Base-by-base conservation (phyloP, 306 rosid species). In the Cicer arietinum region DNA sequence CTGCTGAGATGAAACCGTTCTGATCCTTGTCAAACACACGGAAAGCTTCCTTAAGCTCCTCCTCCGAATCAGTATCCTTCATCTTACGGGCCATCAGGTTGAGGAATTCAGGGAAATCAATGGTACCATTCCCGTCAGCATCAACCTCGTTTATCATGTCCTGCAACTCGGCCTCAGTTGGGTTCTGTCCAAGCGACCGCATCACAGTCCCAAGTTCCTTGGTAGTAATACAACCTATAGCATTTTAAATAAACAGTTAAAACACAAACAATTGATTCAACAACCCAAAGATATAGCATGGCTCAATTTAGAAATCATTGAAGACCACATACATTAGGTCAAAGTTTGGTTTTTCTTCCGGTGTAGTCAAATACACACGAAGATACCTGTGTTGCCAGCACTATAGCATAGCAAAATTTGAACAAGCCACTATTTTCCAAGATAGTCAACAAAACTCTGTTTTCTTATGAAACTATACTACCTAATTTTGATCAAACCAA, bases 61-160 rank as follows among this genome's bases (percentile, higher is more conserved):
- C 93, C 86, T 91, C 93, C 0, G 91, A 89, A 67, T 91, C 93
- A 1, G 96, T 89, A 72, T 89, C 96, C 45, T 89, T 87, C 96
- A 89, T 91, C 91, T 91, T 91, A 46, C 91, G 80, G 6, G 93
- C 96, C 96, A 91, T 91, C 75, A 91, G 87, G 74, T 87, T 89
- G 66, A 91, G 91, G 80, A 91, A 91, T 74, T 91, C 96, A 0
- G 96, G 90, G 81, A 87, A 87, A 81, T 91, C 96, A 67, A 91
- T 84, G 81, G 96, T 91, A n/a, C 93, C 93, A 6, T 89, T 87
- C 2, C 96, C 93, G 51, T 91, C 96, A 62, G 90, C 93, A 82
- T 91, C 96, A 56, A 91, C 96, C 79, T 91, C 96, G 25, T 91
- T 91, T 10, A 91, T 91, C 96, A 91, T 91, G 70, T 91, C 93